Evolutionary conservation across 1,139 yeast genomes (phyloP).

Genomic region (Yamadazyma jaroonii): DNA sequence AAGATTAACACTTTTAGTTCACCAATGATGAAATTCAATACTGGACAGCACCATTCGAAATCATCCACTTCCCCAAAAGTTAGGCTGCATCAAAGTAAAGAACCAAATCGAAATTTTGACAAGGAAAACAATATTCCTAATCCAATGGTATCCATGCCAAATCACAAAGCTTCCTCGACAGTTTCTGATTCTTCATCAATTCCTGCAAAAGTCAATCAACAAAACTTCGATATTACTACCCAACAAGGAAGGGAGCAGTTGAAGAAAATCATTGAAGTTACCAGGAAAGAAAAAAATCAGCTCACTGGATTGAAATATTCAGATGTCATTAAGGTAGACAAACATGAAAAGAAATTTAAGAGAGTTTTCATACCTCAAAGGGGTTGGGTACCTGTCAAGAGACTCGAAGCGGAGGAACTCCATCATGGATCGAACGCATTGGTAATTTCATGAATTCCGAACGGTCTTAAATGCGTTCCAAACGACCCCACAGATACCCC

Average conservation of each 20-base stretch:
- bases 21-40: no score
- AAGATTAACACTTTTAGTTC: not conserved
- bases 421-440: constrained; percentile 13
- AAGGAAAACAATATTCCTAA: no score
- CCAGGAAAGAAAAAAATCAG: not conserved
- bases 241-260: constrained; percentile 4
- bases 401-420: constrained; percentile 28
- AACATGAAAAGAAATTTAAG: constrained; percentile 35
- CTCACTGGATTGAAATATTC: constrained; percentile 9
- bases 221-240: constrained; percentile 5
- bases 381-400: constrained; percentile 46
- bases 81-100: no score
- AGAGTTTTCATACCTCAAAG: constrained; percentile 50
- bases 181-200: no score
- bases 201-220: no score
- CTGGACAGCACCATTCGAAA: no score
- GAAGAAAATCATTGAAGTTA: not conserved
- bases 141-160: no score
- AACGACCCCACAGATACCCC: no score
- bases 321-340: constrained; percentile 20
- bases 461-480: no score
- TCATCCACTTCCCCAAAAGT: no score
- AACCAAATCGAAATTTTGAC: no score
- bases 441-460: not conserved
- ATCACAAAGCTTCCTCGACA: no score